Conservation (phyloP, 2,329 filamentous ascomycete genomes). For the Teratosphaeria viscida region DNA sequence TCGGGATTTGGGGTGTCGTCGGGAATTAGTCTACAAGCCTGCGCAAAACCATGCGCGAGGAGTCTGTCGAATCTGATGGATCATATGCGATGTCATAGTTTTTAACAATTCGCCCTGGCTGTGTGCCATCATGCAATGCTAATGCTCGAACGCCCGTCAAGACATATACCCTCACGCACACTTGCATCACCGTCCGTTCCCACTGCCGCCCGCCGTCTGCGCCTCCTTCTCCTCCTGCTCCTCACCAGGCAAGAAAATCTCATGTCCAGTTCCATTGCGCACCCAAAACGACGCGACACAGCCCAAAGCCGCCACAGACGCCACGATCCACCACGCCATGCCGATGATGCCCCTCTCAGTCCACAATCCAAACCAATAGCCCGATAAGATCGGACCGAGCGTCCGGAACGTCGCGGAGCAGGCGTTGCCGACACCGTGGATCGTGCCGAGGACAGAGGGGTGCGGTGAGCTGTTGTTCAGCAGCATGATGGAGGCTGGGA, state of each 20-base stretch:
- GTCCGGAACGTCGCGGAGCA: slow-evolving; percentile 45
- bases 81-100: not conserved
- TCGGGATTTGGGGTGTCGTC: not conserved
- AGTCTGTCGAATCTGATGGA: not conserved
- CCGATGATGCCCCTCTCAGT: slow-evolving; percentile 45
- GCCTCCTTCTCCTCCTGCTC: slow-evolving; percentile 23
- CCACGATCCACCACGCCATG: slow-evolving; percentile 48
- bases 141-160: not conserved
- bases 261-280: slow-evolving; percentile 55
- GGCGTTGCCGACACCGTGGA: slow-evolving; percentile 50
- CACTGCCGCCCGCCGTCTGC: slow-evolving; percentile 17
- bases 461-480: slow-evolving; percentile 50
- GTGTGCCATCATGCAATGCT: not conserved
- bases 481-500: slow-evolving; percentile 46
- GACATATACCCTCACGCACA: not conserved
- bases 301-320: slow-evolving; percentile 44
- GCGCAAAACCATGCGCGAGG: not conserved
- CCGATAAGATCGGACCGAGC: slow-evolving; percentile 45
- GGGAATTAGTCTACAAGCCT: not conserved
- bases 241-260: slow-evolving; percentile 44
- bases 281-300: slow-evolving; percentile 51
- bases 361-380: slow-evolving; percentile 45
- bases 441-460: slow-evolving; percentile 44
- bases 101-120: not conserved
- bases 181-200: slow-evolving; percentile 16